These are phyloP conservation scores for Psilocybe mexicana DNA, from an alignment of 1,284 basidiomycete genomes.

Conservation along the genomic window DNA sequence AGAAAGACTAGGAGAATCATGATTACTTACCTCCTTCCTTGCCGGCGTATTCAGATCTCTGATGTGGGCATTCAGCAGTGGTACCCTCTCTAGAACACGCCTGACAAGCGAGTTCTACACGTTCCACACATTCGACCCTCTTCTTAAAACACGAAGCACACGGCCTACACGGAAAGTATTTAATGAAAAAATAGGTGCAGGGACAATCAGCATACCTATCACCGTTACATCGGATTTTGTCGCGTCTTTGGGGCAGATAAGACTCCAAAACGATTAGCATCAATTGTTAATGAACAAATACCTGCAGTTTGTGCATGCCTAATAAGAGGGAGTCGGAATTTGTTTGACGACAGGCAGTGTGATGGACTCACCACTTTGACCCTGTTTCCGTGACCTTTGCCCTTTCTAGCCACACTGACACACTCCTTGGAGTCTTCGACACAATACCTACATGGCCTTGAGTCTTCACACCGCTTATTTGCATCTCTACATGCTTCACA, in stretches of 20 bases:
- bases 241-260: constrained; percentile 38
- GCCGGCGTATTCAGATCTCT: constrained; percentile 33
- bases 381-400: constrained; percentile 54
- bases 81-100: constrained; percentile 42
- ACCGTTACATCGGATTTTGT: constrained; percentile 61
- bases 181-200: constrained; percentile 7
- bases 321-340: constrained; percentile 6
- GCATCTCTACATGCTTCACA: constrained; percentile 56
- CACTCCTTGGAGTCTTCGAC: constrained; percentile 45
- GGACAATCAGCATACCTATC: constrained; percentile 36
- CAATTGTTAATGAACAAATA: constrained; percentile 21
- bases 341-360: constrained; percentile 11
- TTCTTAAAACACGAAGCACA: constrained; percentile 49
- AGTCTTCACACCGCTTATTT: constrained; percentile 57
- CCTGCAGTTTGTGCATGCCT: constrained; percentile 64
- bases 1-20: no score
- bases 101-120: constrained; percentile 47
- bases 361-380: constrained; percentile 53
- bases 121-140: constrained; percentile 48
- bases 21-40: constrained; percentile 24
- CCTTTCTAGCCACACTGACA: constrained; percentile 48
- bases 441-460: constrained; percentile 54
- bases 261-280: neutral
- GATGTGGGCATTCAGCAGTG: constrained; percentile 44
- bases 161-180: constrained; percentile 35